These are phyloP conservation scores for Talaromyces trachyspermus DNA, from an alignment of 495 filamentous ascomycete species.

Conservation along the genomic window DNA sequence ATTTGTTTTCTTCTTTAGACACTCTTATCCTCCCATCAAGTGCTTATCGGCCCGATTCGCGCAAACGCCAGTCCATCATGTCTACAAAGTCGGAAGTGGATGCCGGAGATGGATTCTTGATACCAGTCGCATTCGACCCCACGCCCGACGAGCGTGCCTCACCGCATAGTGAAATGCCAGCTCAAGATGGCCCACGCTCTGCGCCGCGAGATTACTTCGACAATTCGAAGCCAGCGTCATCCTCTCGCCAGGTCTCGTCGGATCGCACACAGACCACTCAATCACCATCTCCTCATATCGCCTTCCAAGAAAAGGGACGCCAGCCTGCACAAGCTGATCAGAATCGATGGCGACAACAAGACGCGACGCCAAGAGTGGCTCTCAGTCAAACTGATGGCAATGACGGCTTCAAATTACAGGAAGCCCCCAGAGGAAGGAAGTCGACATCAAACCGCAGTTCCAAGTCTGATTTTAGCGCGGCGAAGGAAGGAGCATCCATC, in stretches of 20 bases:
- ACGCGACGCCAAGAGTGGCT: constrained; percentile 11
- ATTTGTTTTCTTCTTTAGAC: constrained; percentile 23
- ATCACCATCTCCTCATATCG: constrained; percentile 71
- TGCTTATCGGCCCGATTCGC: constrained; percentile 53
- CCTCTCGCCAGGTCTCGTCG: constrained; percentile 20
- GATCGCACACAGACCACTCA: constrained; percentile 23
- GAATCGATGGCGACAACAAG: constrained; percentile 36
- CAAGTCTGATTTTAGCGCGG: constrained; percentile 41
- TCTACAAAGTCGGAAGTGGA: constrained; percentile 55
- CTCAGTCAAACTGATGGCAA: constrained; percentile 9
- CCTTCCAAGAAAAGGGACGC: constrained; percentile 79
- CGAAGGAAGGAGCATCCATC: constrained; percentile 27
- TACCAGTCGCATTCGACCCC: constrained; percentile 85
- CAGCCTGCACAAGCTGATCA: constrained; percentile 40
- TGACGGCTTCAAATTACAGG: constrained; percentile 67
- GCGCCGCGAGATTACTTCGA: constrained; percentile 44
- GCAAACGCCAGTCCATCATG: constrained; percentile 61
- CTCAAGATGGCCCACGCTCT: constrained; percentile 12
- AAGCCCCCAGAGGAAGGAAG: constrained; percentile 64
- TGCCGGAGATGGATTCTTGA: constrained; percentile 72
- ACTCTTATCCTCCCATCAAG: constrained; percentile 63
- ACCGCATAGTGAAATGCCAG: constrained; percentile 29
- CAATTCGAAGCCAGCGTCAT: constrained; percentile 20
- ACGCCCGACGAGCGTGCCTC: constrained; percentile 57
- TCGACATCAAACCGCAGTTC: constrained; percentile 57